These are phyloP conservation scores for Saccharomyces hybrid DNA, from an alignment of 1,139 yeast genomes.

Conservation along the genomic window DNA sequence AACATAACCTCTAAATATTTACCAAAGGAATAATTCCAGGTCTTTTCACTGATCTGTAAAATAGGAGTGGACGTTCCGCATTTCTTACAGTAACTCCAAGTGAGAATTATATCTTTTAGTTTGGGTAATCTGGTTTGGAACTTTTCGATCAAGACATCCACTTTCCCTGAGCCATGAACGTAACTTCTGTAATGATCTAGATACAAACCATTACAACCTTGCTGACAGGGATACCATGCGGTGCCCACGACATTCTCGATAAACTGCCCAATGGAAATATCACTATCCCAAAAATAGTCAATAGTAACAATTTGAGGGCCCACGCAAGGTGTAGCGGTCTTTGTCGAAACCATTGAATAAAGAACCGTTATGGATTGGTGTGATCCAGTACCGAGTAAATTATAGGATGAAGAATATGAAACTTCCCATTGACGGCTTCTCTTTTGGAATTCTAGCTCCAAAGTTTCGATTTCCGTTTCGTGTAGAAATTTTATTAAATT, in stretches of 20 bases:
- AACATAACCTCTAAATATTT: conserved; percentile 81
- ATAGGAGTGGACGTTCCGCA: conserved; percentile 76
- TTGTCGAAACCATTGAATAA: conserved; percentile 74
- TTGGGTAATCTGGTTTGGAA: conserved; percentile 51
- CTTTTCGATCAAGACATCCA: conserved; percentile 68
- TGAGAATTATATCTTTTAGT: conserved; percentile 59
- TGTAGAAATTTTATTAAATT: conserved; percentile 30
- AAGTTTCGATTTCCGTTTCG: conserved; percentile 35
- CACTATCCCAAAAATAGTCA: conserved; percentile 86
- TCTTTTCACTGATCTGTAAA: conserved; percentile 76
- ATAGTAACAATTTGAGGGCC: conserved; percentile 81
- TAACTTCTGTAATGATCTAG: conserved; percentile 78
- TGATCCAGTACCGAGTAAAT: conserved; percentile 53
- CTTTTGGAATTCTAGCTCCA: conserved; percentile 35
- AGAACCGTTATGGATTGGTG: conserved; percentile 75
- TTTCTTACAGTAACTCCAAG: conserved; percentile 87
- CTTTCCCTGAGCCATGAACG: conserved; percentile 80
- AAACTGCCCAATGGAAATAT: conserved; percentile 81
- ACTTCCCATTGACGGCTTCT: conserved; percentile 55
- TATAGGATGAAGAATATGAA: conserved; percentile 42
- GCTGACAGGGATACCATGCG: conserved; percentile 60
- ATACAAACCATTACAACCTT: conserved; percentile 68
- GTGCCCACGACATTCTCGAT: conserved; percentile 75
- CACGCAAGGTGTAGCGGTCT: conserved; percentile 82
- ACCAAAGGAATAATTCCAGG: conserved; percentile 89